Percentiles rank a stretch among this genome's conserved stretches.
phyloP scores from a whole-genome alignment of 1,284 basidiomycete species.

The Quambalaria eucalypti region DNA sequence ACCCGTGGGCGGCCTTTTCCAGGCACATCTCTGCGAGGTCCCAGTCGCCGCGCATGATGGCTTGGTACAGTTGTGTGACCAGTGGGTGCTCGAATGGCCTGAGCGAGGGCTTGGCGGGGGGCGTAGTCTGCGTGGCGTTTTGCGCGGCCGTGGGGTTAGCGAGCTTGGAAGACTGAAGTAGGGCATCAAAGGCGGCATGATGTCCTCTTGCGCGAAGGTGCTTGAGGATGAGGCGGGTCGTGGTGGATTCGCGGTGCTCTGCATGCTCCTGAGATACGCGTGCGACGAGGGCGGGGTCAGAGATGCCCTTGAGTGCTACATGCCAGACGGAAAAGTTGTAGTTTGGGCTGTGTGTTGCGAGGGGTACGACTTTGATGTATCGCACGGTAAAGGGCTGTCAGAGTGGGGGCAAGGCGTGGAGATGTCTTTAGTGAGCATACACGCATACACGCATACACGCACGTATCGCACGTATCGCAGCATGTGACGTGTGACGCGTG shows the following conservation, averaged over 20 bases:
- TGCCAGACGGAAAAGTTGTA: constrained; percentile 47
- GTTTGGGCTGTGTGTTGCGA: constrained; percentile 40
- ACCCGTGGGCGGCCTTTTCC: constrained; percentile 23
- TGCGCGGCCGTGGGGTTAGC: background rate
- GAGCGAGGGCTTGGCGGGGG: background rate
- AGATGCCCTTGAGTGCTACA: constrained; percentile 41
- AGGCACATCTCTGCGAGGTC: constrained; percentile 52
- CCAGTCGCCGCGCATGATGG: constrained; percentile 62
- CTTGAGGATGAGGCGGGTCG: constrained; percentile 53
- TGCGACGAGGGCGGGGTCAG: constrained; percentile 19
- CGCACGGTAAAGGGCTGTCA: constrained; percentile 20
- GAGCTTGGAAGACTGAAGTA: constrained; percentile 25
- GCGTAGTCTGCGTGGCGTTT: constrained; percentile 54
- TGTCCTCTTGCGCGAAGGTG: constrained; percentile 68
- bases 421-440: background rate
- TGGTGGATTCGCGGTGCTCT: constrained; percentile 24
- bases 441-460: background rate
- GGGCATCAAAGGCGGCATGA: constrained; percentile 55
- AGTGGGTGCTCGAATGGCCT: constrained; percentile 60
- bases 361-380: constrained; percentile 45
- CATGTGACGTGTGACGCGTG: too few species aligned
- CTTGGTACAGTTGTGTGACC: constrained; percentile 59
- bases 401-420: constrained; percentile 9
- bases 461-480: background rate
- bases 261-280: constrained; percentile 21